phyloP scores from a whole-genome alignment of 2,329 filamentous ascomycete species.

The Cyphellophora europaea region DNA sequence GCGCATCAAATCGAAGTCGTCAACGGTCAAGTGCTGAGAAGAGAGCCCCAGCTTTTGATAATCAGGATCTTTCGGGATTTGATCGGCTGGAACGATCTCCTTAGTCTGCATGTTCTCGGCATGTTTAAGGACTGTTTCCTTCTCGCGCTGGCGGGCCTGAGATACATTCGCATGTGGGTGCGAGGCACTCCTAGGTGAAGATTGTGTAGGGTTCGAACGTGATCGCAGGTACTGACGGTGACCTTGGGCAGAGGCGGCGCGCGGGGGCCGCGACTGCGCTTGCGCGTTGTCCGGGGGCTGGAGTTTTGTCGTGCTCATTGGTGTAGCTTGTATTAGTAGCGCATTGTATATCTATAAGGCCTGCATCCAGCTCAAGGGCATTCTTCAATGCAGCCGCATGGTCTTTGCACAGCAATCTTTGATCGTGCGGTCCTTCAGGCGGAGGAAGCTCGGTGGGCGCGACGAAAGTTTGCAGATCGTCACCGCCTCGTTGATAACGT shows the following conservation, averaged over 20 bases:
- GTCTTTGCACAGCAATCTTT: too few relatives aligned
- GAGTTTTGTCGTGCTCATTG: conserved; percentile 20
- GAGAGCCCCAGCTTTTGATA: conserved; percentile 29
- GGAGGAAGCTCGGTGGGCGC: too few relatives aligned
- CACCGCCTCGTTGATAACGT: too few relatives aligned
- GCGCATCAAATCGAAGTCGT: conserved; percentile 38
- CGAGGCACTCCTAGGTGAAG: conserved; percentile 16
- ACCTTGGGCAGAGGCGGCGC: conserved; percentile 19
- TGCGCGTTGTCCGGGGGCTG: conserved; percentile 14
- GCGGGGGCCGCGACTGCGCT: conserved; percentile 16
- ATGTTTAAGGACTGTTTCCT: conserved; percentile 14
- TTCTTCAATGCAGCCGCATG: too few relatives aligned
- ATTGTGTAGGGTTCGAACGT: conserved; percentile 11
- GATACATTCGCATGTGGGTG: conserved; percentile 16
- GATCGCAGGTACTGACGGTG: conserved; percentile 17
- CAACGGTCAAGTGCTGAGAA: conserved; percentile 27
- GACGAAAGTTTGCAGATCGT: too few relatives aligned
- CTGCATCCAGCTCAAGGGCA: background rate
- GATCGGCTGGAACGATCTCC: conserved; percentile 13
- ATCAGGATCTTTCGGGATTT: conserved; percentile 28
- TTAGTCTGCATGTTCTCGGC: conserved; percentile 6
- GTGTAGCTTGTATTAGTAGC: conserved; percentile 2
- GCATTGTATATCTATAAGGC: too few relatives aligned
- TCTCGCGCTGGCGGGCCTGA: conserved; percentile 13
- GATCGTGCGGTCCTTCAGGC: too few relatives aligned